Base-by-base conservation (phyloP, 345 rosid genomes). In the Eucalyptus cloeziana region DNA sequence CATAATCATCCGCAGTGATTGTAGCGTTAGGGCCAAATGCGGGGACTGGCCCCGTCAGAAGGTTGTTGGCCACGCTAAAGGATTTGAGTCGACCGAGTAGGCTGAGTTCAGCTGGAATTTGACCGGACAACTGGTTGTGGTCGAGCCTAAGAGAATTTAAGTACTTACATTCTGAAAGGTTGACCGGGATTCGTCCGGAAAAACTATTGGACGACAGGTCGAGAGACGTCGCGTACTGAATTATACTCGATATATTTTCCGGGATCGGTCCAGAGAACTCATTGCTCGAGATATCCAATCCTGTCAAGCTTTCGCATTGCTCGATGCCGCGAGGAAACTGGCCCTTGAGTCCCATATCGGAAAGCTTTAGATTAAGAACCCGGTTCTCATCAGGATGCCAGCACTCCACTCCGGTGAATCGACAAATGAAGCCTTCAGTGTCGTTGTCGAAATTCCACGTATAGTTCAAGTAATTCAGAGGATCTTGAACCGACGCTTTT, bases 311-410 rank as follows among this genome's bases (percentile, higher is more conserved):
- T 16, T 91, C 7, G 91, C 99, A 97, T 1, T 92, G 22, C 62
- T 13, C 3, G 49, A 97, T 56, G 11, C 92, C 96, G 4, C 0
- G 67, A 89, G 99, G 99, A 90, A 97, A 96, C 90, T 2, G 22
- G 54, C 99, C 99, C 49, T 67, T 88, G 60, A 97, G 96, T 31
- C 95, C 98, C 94, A 81, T 92, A 90, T 94, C 95, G 5, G 94
- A 85, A 44, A 97, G 96, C 90, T 89, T 94, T 88, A 97, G 86
- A 91, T 93, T 95, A 86, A 97, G 90, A 71, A 97, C 98, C 89
- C 86, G 95, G 90, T 93, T 96, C 94, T 97, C 99, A 89, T 95
- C 97, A 17, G 96, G 97, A 83, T 97, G 99, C 99, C 99, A 97
- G 88, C 99, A 97, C 14, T 95, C 95, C 56, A 97, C 93, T 49